Percentiles rank a stretch among this genome's conserved stretches.
Evolutionary conservation across 169 alveolate species (phyloP).

Genomic region (Plasmodium knowlesi): DNA sequence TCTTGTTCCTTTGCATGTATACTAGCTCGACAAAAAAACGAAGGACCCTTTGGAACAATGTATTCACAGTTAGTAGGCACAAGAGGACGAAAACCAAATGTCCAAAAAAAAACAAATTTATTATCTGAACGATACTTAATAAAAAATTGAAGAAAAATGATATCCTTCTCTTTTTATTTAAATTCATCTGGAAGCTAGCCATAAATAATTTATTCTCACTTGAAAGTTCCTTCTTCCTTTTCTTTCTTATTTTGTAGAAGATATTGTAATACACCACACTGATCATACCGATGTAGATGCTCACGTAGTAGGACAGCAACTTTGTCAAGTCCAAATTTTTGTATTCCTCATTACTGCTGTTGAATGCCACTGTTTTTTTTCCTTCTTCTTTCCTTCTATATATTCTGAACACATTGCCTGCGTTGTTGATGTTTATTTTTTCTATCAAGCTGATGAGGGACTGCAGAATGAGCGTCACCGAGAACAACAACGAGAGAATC

Average conservation of each 20-base stretch:
- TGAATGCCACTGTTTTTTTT: slow-evolving; percentile 2
- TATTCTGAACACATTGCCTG: slow-evolving; percentile 3
- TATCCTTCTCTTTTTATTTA: slow-evolving; percentile 26
- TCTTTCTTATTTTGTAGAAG: slow-evolving; percentile 19
- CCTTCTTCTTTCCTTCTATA: slow-evolving; percentile 27
- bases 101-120: slow-evolving; percentile 35
- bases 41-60: background rate
- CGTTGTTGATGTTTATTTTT: slow-evolving; percentile 29
- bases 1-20: slow-evolving; percentile 12
- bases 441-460: slow-evolving; percentile 33
- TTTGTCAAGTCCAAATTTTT: slow-evolving; percentile 3
- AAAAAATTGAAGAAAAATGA: slow-evolving; percentile 28
- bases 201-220: slow-evolving; percentile 45
- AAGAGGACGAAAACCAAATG: slow-evolving; percentile 36
- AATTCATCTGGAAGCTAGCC: slow-evolving; percentile 6
- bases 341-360: slow-evolving; percentile 22
- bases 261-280: slow-evolving; percentile 16
- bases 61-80: slow-evolving; percentile 27
- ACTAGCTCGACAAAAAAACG: slow-evolving; percentile 23
- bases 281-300: slow-evolving; percentile 27
- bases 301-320: slow-evolving; percentile 39
- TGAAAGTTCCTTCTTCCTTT: slow-evolving; percentile 26
- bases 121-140: slow-evolving; percentile 12
- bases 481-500: slow-evolving; percentile 18
- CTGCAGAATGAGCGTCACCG: slow-evolving; percentile 38